A percentile compares a stretch with the other conserved stretches of the same genome.
phyloP scores from a whole-genome alignment of 1,139 yeast species.

The Yamadazyma dendronema region DNA sequence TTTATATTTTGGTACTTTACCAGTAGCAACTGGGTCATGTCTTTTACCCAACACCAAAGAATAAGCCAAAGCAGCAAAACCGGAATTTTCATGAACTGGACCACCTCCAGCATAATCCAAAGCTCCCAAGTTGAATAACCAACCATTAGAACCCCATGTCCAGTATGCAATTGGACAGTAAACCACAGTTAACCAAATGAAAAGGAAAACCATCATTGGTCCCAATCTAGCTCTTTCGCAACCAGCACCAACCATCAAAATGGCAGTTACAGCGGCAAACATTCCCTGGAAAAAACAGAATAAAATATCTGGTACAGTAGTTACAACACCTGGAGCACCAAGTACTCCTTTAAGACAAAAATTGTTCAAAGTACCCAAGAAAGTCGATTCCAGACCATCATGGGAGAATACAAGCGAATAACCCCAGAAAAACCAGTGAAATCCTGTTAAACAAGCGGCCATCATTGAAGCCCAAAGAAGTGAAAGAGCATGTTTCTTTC shows the following conservation, averaged over 20 bases:
- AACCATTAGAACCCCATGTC: conserved; percentile 94
- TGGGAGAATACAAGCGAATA: conserved; percentile 84
- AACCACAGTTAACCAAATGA: conserved; percentile 93
- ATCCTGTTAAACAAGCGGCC: conserved; percentile 75
- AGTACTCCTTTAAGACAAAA: conserved; percentile 77
- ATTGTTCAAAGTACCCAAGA: conserved; percentile 77
- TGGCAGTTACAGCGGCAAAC: conserved; percentile 92
- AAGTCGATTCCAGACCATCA: conserved; percentile 52
- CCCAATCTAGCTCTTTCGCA: conserved; percentile 96
- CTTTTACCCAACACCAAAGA: conserved; percentile 91
- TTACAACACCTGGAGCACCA: conserved; percentile 73
- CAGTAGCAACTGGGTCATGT: conserved; percentile 71
- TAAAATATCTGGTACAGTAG: conserved; percentile 77
- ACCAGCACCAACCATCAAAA: conserved; percentile 95
- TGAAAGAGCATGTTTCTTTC: conserved; percentile 90
- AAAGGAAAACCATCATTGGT: conserved; percentile 92
- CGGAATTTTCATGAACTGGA: conserved; percentile 94
- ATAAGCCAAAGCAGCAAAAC: conserved; percentile 92
- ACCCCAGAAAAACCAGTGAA: conserved; percentile 99
- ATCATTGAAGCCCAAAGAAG: conserved; percentile 91
- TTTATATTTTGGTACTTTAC: conserved; percentile 78
- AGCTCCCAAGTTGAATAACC: conserved; percentile 80
- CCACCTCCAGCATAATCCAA: conserved; percentile 98
- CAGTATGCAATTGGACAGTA: conserved; percentile 94
- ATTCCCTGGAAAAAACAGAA: conserved; percentile 92